phyloP scores from a whole-genome alignment of 331 rosid species.

The Saraca asoca region DNA sequence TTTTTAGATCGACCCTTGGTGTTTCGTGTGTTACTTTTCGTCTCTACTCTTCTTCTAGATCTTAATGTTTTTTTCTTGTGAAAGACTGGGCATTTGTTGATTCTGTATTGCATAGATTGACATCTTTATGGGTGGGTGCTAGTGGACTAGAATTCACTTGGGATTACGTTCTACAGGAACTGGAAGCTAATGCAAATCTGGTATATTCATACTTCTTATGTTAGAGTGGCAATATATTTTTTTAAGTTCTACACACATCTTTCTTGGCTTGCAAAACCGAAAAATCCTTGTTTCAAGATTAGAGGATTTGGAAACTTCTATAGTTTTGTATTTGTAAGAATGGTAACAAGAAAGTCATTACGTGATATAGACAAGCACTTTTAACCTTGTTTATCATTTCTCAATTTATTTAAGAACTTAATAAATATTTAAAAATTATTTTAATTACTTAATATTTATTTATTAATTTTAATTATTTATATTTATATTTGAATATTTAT shows the following conservation, averaged over 20 bases:
- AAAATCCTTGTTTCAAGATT: conserved; percentile 1
- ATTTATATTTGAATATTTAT: too few relatives aligned
- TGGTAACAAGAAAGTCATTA: conserved; percentile 17
- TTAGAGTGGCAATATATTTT: not conserved
- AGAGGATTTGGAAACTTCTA: conserved; percentile 5
- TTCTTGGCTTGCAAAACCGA: conserved; percentile 10
- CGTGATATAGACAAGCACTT: too few relatives aligned
- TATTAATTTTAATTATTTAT: too few relatives aligned
- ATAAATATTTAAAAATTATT: too few relatives aligned
- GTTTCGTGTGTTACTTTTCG: conserved; percentile 30
- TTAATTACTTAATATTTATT: too few relatives aligned
- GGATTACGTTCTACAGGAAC: conserved; percentile 94
- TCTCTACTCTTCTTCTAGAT: conserved; percentile 24
- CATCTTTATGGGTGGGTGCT: conserved; percentile 98
- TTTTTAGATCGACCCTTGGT: conserved; percentile 11
- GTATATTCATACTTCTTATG: conserved; percentile 44
- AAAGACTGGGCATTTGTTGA: conserved; percentile 99
- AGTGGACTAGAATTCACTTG: conserved; percentile 98
- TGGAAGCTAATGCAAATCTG: conserved; percentile 97
- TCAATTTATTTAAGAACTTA: too few relatives aligned
- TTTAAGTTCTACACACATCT: conserved; percentile 10
- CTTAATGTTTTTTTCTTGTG: conserved; percentile 35
- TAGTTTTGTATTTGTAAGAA: conserved; percentile 24
- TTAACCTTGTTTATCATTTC: too few relatives aligned
- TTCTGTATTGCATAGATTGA: conserved; percentile 91